Percentiles rank a stretch among this genome's conserved stretches.
These are phyloP conservation scores for Myxozyma vanderwaltii DNA, from an alignment of 805 yeast genomes.

Conservation along the genomic window DNA sequence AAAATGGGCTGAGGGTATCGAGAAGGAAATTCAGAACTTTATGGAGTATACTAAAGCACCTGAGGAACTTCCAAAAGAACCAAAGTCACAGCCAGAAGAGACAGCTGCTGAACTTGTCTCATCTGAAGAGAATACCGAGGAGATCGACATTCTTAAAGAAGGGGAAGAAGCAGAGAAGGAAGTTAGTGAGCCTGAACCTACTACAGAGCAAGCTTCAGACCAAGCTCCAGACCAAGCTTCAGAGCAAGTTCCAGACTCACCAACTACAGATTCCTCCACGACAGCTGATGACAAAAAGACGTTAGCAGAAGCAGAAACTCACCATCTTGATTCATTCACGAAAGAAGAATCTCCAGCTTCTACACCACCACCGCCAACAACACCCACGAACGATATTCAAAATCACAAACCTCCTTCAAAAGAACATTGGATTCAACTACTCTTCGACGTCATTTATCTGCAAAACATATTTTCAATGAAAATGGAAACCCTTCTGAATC, in stretches of 20 bases:
- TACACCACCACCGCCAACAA: neutral
- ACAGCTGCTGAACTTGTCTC: neutral
- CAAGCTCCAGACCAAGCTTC: too few relatives aligned
- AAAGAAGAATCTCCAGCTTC: neutral
- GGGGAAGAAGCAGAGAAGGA: neutral
- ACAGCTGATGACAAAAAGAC: neutral
- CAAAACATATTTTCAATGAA: constrained; percentile 11
- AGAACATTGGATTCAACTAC: constrained; percentile 26
- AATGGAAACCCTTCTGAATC: neutral
- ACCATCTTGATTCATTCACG: neutral
- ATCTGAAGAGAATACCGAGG: neutral
- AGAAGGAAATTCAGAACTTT: neutral
- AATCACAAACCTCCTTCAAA: neutral
- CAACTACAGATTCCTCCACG: too few relatives aligned
- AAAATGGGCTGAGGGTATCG: constrained; percentile 16
- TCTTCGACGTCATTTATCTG: constrained; percentile 25
- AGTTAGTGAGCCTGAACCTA: too few relatives aligned
- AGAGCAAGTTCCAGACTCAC: too few relatives aligned
- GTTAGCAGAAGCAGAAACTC: neutral
- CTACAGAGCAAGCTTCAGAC: too few relatives aligned
- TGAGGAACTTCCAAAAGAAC: neutral
- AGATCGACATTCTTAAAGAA: neutral
- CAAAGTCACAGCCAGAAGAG: neutral
- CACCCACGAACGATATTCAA: neutral
- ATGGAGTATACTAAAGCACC: neutral